Percentiles rank a stretch among this genome's conserved stretches.
Evolutionary conservation across 1,284 basidiomycete genomes (phyloP).

Genomic region (Phenoliferia sp.): DNA sequence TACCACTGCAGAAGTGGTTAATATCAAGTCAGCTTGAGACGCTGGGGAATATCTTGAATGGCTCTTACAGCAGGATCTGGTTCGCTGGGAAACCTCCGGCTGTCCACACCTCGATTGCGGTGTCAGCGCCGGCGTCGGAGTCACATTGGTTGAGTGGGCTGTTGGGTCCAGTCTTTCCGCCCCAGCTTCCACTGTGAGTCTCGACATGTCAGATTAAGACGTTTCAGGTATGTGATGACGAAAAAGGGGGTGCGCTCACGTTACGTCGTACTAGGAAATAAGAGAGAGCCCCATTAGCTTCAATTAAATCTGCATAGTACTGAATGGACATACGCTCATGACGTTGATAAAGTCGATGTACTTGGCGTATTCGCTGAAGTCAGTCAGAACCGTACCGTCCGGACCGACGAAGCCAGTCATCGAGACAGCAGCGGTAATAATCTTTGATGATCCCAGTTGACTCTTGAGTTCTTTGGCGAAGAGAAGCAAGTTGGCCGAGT

Average conservation of each 20-base stretch:
- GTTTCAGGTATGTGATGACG: background rate
- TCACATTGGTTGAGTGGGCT: slow-evolving; percentile 20
- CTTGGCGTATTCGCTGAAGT: slow-evolving; percentile 7
- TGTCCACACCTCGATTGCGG: slow-evolving; percentile 16
- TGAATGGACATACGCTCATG: slow-evolving; percentile 14
- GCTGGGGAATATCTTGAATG: background rate
- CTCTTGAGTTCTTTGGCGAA: slow-evolving; percentile 63
- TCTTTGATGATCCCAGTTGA: slow-evolving; percentile 56
- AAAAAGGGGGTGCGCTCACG: background rate
- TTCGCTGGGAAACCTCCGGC: slow-evolving; percentile 20
- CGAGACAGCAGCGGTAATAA: slow-evolving; percentile 70
- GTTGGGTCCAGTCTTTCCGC: slow-evolving; percentile 19
- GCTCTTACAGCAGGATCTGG: slow-evolving; percentile 7
- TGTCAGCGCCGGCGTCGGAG: slow-evolving; percentile 15
- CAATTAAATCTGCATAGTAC: background rate
- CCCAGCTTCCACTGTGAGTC: slow-evolving; percentile 19
- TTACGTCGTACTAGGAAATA: background rate
- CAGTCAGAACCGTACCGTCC: slow-evolving; percentile 45
- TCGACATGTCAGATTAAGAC: background rate
- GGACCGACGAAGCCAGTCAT: slow-evolving; percentile 62
- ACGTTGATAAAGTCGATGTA: slow-evolving; percentile 28
- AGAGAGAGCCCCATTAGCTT: background rate
- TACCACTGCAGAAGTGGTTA: background rate
- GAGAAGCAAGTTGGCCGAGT: slow-evolving; percentile 64
- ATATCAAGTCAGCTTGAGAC: background rate